Evolutionary conservation across 176 grass and related monocot species (phyloP).

Genomic region (Guadua angustifolia): DNA sequence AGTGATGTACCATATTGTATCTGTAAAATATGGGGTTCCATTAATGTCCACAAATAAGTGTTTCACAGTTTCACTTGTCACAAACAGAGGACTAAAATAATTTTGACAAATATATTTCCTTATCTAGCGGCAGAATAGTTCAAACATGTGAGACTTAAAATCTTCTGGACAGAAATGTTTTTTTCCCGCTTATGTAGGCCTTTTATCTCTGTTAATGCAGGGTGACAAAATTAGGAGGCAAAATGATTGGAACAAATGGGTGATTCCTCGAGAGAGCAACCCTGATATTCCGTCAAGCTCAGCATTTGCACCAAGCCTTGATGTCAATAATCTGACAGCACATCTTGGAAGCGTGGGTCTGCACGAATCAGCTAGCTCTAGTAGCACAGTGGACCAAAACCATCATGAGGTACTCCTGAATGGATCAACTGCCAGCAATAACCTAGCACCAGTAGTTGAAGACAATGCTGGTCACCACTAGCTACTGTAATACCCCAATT

Average conservation of each 20-base stretch:
- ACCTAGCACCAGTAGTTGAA: slow-evolving; percentile 36
- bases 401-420: slow-evolving; percentile 30
- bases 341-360: slow-evolving; percentile 43
- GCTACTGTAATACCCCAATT: neutral
- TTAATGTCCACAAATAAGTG: neutral
- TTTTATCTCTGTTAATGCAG: slow-evolving; percentile 41
- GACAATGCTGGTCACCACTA: slow-evolving; percentile 29
- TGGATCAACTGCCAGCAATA: slow-evolving; percentile 46
- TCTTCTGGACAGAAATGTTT: neutral
- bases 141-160: neutral
- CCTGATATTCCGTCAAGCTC: slow-evolving; percentile 32
- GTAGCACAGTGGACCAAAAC: slow-evolving; percentile 3
- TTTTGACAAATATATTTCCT: neutral
- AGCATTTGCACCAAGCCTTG: slow-evolving; percentile 21
- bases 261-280: slow-evolving; percentile 46
- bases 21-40: neutral
- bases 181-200: neutral
- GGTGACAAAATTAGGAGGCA: slow-evolving; percentile 59
- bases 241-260: slow-evolving; percentile 63
- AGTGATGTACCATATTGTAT: neutral
- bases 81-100: neutral
- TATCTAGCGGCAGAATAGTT: neutral
- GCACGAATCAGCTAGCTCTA: slow-evolving; percentile 35
- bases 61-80: neutral
- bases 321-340: slow-evolving; percentile 46